Percentiles rank a stretch among this genome's conserved stretches.
Evolutionary conservation across 306 rosid genomes (phyloP).

Genomic region (Acacia confusa): DNA sequence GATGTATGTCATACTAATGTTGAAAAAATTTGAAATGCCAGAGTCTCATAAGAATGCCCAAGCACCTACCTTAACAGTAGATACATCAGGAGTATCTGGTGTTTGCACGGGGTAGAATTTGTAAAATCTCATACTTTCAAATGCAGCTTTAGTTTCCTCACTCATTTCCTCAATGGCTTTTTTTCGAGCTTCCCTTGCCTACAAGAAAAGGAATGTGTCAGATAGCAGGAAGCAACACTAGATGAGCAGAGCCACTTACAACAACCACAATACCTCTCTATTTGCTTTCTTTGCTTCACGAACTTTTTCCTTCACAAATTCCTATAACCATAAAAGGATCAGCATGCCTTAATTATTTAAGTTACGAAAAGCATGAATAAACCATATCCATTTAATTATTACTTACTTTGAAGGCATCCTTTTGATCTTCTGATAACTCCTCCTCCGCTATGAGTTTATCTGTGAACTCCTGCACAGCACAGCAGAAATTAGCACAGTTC

Average conservation of each 20-base stretch:
- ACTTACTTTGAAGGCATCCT: constrained; percentile 63
- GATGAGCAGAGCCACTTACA: constrained; percentile 13
- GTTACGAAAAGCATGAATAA: background rate
- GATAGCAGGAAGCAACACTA: background rate
- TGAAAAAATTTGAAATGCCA: background rate
- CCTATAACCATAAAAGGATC: constrained; percentile 40
- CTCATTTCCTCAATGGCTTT: constrained; percentile 74
- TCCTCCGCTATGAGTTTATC: constrained; percentile 61
- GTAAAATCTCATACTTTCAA: constrained; percentile 62
- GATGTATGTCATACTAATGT: background rate
- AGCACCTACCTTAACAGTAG: constrained; percentile 57
- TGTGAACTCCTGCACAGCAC: constrained; percentile 58
- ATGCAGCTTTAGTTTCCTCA: constrained; percentile 64
- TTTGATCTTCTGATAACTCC: constrained; percentile 57
- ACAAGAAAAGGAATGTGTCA: constrained; percentile 7
- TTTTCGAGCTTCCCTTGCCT: constrained; percentile 73
- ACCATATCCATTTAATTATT: background rate
- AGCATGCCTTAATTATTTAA: background rate
- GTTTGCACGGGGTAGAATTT: constrained; percentile 70
- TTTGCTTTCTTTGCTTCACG: constrained; percentile 69
- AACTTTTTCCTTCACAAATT: constrained; percentile 71
- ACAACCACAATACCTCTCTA: constrained; percentile 46
- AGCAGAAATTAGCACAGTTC: constrained; percentile 4
- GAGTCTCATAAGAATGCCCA: background rate
- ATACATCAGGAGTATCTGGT: constrained; percentile 60